Evolutionary conservation across 306 rosid species (phyloP), one percentile per base, ranked within the genome.

Genomic region (Citrullus amarus): DNA sequence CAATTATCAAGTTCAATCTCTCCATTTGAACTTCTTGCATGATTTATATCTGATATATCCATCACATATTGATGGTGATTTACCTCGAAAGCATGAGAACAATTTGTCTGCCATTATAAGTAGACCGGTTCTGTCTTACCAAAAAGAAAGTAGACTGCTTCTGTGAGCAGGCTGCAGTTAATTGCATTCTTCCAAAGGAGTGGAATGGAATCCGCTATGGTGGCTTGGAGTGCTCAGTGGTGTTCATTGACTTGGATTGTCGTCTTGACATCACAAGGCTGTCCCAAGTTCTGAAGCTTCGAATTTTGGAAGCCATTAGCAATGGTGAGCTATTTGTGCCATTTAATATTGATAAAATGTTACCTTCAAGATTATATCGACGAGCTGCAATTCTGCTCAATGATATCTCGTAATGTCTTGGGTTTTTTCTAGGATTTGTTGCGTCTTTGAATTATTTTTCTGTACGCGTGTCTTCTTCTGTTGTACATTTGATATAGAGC

Each of bases 241-340:
- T 93, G 81, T 93, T 92, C 83, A 46, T 91, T 65, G 98, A 93
- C 81, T 90, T 91, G 65, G 97, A 93, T 75, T 89, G 90, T 73
- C 93, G 94, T 5, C 88, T 93, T 68, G 93, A 92, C 71, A 78
- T 93, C 38, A 15, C 56, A 28, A 90, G 94, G 43, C 88, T 91
- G 61, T 86, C 90, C 12, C 85, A 89, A 75, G 75, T 90, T 77
- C 79, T 93, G 25, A 83, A 83, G 88, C 90, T 81, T 77, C 90
- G 89, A 43, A 85, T 93, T 34, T 36, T 53, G 82, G 82, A 87
- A 68, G 82, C 86, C 54, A 62, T 20, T 46, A 87, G 93, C 63
- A 71, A 46, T 1, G 88, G 96, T 91, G 81, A 76, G 86, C 71
- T 15, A 7, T 41, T 28, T 16, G 11, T 18, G 30, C 28, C 20